phyloP scores from a whole-genome alignment of 192 early-diverging fungal genomes.

The Dissophora ornata region DNA sequence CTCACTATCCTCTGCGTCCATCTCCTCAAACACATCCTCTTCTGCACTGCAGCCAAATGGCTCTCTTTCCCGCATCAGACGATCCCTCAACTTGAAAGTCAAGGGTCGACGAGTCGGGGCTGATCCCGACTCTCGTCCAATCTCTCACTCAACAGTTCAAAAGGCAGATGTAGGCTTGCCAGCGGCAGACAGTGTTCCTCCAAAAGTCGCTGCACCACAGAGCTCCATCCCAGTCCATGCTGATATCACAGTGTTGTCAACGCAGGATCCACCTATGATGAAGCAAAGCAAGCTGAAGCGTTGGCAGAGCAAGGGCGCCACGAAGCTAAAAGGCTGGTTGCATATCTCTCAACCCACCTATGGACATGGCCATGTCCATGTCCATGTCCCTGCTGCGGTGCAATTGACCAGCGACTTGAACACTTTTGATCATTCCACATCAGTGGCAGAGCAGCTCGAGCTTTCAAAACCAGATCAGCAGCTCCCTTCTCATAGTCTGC shows the following conservation, averaged over 20 bases:
- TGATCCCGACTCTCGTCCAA: background rate
- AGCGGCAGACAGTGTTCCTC: too few relatives aligned
- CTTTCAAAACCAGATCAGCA: too few relatives aligned
- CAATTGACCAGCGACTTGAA: background rate
- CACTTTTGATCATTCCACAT: too few relatives aligned
- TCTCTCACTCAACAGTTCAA: too few relatives aligned
- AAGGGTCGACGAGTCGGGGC: background rate
- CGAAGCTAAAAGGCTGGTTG: slow-evolving; percentile 15
- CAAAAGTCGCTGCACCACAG: too few relatives aligned
- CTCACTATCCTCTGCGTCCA: background rate
- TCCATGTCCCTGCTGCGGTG: background rate
- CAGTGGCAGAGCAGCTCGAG: background rate
- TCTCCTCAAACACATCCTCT: background rate
- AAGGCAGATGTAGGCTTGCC: too few relatives aligned
- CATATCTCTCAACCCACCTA: background rate
- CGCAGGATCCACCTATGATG: too few relatives aligned
- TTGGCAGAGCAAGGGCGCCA: slow-evolving; percentile 8
- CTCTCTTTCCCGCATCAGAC: background rate
- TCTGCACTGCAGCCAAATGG: background rate
- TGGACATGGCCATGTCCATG: background rate
- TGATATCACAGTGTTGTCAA: too few relatives aligned
- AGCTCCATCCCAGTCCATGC: too few relatives aligned
- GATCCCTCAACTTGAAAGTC: background rate
- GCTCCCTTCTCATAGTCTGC: too few relatives aligned
- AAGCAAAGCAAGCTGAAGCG: background rate